These are phyloP conservation scores for Suhomyces bribrorum DNA, from an alignment of 1,139 yeast genomes.

Conservation along the genomic window DNA sequence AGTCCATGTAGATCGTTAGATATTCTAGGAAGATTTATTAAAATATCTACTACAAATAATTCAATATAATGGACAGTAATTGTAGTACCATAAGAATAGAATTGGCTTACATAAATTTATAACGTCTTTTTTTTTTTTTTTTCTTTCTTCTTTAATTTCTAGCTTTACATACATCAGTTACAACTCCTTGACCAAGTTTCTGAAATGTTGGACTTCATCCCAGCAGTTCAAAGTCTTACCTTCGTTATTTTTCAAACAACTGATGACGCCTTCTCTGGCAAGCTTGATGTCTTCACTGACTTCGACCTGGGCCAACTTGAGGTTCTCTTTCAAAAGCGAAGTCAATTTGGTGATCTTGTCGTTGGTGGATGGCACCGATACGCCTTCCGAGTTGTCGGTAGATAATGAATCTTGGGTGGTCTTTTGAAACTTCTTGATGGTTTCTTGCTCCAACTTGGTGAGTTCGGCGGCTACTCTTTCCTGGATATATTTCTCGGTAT, in stretches of 20 bases:
- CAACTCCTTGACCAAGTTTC: slow-evolving; percentile 46
- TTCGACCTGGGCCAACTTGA: slow-evolving; percentile 43
- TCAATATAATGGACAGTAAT: no score
- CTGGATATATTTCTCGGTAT: slow-evolving; percentile 75
- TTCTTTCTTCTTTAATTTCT: slow-evolving; percentile 2
- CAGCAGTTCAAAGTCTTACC: slow-evolving; percentile 84
- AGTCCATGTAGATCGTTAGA: no score
- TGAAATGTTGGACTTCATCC: slow-evolving; percentile 79
- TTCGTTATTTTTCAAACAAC: slow-evolving; percentile 68
- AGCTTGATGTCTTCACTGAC: slow-evolving; percentile 31
- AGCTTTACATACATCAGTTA: slow-evolving; percentile 13
- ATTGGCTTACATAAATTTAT: no score
- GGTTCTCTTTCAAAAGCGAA: slow-evolving; percentile 49
- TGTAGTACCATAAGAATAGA: not conserved
- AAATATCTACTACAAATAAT: no score
- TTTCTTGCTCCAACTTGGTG: slow-evolving; percentile 58
- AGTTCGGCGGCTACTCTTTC: slow-evolving; percentile 72
- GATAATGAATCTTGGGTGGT: slow-evolving; percentile 48
- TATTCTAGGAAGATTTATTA: no score
- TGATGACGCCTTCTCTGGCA: slow-evolving; percentile 59
- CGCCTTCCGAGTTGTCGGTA: slow-evolving; percentile 21
- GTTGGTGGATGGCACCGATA: slow-evolving; percentile 35
- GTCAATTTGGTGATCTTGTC: slow-evolving; percentile 47
- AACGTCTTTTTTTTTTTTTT: not conserved
- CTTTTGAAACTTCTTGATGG: slow-evolving; percentile 56